phyloP scores from a whole-genome alignment of 345 rosid genomes.

The Eucalyptus pauciflora region DNA sequence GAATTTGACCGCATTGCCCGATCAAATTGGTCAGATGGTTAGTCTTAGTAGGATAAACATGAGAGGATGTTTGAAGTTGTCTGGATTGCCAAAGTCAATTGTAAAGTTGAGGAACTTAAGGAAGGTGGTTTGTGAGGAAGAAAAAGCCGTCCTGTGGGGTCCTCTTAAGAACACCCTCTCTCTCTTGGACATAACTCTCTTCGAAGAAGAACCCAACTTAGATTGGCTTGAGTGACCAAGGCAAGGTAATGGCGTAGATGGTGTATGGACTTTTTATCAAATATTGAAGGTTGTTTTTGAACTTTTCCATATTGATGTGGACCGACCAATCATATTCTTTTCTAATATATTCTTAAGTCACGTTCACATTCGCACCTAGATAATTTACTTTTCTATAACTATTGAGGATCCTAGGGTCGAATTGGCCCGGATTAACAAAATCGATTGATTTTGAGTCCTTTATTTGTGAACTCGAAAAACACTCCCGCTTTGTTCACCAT shows the following conservation, averaged over 20 bases:
- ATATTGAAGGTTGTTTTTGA: background rate
- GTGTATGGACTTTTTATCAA: background rate
- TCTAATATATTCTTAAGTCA: background rate
- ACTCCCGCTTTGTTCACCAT: background rate
- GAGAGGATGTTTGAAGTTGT: background rate
- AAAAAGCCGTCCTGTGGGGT: slow-evolving; percentile 28
- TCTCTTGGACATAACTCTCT: background rate
- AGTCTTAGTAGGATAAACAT: background rate
- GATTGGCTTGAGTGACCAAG: slow-evolving; percentile 3
- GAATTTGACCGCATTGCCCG: background rate
- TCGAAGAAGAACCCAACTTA: background rate
- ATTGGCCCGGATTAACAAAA: background rate
- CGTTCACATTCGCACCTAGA: background rate
- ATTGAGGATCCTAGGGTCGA: background rate
- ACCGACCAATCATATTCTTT: background rate
- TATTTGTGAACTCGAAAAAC: background rate
- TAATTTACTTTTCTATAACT: background rate
- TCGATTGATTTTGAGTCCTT: background rate
- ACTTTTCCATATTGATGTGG: background rate
- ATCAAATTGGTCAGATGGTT: background rate
- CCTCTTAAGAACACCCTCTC: background rate
- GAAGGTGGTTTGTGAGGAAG: slow-evolving; percentile 44
- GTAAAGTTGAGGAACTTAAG: slow-evolving; percentile 13
- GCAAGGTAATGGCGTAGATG: background rate
- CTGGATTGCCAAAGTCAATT: slow-evolving; percentile 17